Percentiles rank a stretch among this genome's conserved stretches.
phyloP scores from a whole-genome alignment of 306 rosid species.

The Benincasa hispida region DNA sequence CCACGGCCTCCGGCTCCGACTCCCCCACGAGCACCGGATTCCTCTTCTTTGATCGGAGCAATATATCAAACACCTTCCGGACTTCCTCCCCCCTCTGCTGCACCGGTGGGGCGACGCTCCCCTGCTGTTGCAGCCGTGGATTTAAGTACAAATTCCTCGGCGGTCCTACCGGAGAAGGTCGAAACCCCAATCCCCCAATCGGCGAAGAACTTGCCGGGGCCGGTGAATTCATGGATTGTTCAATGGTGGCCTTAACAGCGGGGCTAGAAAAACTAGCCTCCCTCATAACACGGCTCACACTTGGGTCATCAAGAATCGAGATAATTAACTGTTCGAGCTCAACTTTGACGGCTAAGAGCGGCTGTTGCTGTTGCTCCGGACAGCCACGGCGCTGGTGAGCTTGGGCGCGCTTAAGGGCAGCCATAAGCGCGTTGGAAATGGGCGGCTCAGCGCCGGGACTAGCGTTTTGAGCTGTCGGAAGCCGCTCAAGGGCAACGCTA shows the following conservation, averaged over 20 bases:
- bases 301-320: constrained; percentile 90
- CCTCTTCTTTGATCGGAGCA: constrained; percentile 48
- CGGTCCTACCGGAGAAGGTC: constrained; percentile 20
- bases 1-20: constrained; percentile 71
- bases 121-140: constrained; percentile 68
- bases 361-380: constrained; percentile 96
- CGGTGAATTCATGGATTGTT: constrained; percentile 48
- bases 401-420: constrained; percentile 88
- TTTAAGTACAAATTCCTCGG: constrained; percentile 57
- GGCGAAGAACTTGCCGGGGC: constrained; percentile 36
- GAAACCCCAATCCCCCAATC: constrained; percentile 50
- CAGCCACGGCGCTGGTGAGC: constrained; percentile 97
- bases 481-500: constrained; percentile 81
- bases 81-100: constrained; percentile 62
- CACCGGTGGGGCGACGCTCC: constrained; percentile 30
- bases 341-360: constrained; percentile 83
- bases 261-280: constrained; percentile 94
- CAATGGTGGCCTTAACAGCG: constrained; percentile 79
- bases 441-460: constrained; percentile 65
- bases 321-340: constrained; percentile 89
- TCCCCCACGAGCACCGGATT: constrained; percentile 93
- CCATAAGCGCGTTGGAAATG: constrained; percentile 88
- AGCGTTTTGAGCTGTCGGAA: constrained; percentile 73
- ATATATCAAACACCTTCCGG: constrained; percentile 45
- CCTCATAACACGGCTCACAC: constrained; percentile 93